Evolutionary conservation across 2,329 filamentous ascomycete genomes (phyloP), one percentile per base, ranked within the genome.

Genomic region (Clonostachys solani): DNA sequence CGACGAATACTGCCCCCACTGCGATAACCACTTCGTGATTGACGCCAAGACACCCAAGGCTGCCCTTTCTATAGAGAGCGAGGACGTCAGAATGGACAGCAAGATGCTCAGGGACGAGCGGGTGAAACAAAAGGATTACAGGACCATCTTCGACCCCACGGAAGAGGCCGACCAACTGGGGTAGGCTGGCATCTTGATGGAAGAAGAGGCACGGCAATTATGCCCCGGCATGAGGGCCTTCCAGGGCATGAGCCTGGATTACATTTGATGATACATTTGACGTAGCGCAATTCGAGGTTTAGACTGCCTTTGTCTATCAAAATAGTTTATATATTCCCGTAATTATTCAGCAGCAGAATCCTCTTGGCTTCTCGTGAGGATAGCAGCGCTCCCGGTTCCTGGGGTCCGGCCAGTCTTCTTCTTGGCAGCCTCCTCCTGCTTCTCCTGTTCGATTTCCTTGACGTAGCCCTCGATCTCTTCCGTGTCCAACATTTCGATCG

Each of bases 391-490:
- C 42, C 84, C 84, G 44, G 79, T 82, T 49, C 84, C 85, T n/a
- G 84, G 80, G 51, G 82, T 80, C 58, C 85, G 78, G 49, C 88
- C 87, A 41, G 83, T 88, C 84, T 96, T 95, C 86, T 96, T 96
- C 81, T 91, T 96, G 38, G 89, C 90, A 19, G 92, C 92, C 76
- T 99, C 94, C 70, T 97, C 94, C 66, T 96, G 92, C 81, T 99
- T 99, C 81, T 99, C 95, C 61, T 92, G 88, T 77, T 99, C 95
- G 68, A 99, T 99, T 71, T 84, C 94, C 84, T 97, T 97, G 63
- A 99, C 95, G 63, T 95, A 96, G 58, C 83, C 82, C 77, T 99
- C 94, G 62, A 99, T 99, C 62, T 96, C 89, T 68, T 97, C 92
- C 33, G 92, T 87, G 3, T 91, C 89, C 57, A 99, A 80, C 84